Evolutionary conservation across 2,329 filamentous ascomycete species (phyloP), one percentile per base, ranked within the genome.

Genomic region (Acrodontium crateriforme): DNA sequence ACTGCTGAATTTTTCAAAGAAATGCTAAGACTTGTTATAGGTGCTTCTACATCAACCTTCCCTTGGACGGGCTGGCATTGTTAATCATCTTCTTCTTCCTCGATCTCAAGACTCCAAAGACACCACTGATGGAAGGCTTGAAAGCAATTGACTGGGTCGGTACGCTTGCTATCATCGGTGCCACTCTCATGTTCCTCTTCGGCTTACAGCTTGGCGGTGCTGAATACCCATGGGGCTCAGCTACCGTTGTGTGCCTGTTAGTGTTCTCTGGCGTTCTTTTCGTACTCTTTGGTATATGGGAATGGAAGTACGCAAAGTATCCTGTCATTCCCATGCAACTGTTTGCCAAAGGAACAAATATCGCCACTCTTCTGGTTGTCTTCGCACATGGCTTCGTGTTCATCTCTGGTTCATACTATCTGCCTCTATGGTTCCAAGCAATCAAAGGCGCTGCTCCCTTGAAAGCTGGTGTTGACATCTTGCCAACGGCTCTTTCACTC

Each of bases 191-290:
- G 80, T 64, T 92, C 39, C 69, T 93, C 3, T 71, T 93, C 22
- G 85, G 83, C 1, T 69, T 93, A 8, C 78, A 91, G 47, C 82
- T 87, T 36, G 85, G 84, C 30, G 84, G 82, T 26, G 69, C 83
- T 28, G 63, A 65, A 13, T 71, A 70, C 38, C 77, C 84, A 1
- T 92, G 83, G 83, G 55, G 58, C 28, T 85, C 78, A 0, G 63
- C 78, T 2, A 75, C 70, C 1, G 78, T 85, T 17, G 66, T 92
- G 42, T 84, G 78, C 44, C 63, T 92, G 16, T 64, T 91, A 38
- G 58, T 87, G 26, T 83, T 87, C 40, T 82, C 82, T 13, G 46
- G 70, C 14, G 31, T 78, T 16, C 63, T 66, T 3, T 45, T 47
- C 23, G 66, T 38, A 9, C 38, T 84, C 20, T 92, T 92, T 52